These are phyloP conservation scores for Pseudevernia furfuracea DNA, from an alignment of 495 filamentous ascomycete genomes.

Conservation along the genomic window DNA sequence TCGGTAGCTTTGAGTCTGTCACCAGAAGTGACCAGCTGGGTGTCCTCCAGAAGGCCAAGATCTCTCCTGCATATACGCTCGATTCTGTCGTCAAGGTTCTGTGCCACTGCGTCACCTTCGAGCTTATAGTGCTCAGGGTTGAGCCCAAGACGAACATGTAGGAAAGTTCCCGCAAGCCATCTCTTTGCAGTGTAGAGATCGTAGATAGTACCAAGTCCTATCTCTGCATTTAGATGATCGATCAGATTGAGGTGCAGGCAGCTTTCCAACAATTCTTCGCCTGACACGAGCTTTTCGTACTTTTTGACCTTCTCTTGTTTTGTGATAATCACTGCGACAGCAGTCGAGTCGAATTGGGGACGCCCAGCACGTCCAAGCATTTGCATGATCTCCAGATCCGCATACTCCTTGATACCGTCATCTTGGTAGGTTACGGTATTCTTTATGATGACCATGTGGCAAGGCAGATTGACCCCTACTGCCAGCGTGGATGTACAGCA, in stretches of 20 bases:
- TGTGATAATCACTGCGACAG: slow-evolving; percentile 82
- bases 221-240: slow-evolving; percentile 91
- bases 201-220: slow-evolving; percentile 73
- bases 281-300: slow-evolving; percentile 79
- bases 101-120: slow-evolving; percentile 46
- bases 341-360: slow-evolving; percentile 85
- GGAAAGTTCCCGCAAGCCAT: slow-evolving; percentile 84
- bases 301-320: slow-evolving; percentile 54
- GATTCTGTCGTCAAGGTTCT: slow-evolving; percentile 59
- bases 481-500: slow-evolving; percentile 94
- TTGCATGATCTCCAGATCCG: slow-evolving; percentile 93
- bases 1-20: slow-evolving; percentile 56
- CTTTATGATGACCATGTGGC: slow-evolving; percentile 88
- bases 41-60: slow-evolving; percentile 58
- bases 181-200: slow-evolving; percentile 61
- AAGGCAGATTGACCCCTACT: slow-evolving; percentile 88
- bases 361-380: slow-evolving; percentile 93
- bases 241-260: slow-evolving; percentile 79
- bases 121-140: slow-evolving; percentile 78
- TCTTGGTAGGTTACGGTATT: slow-evolving; percentile 71
- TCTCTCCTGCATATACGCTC: slow-evolving; percentile 76
- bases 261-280: slow-evolving; percentile 79
- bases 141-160: slow-evolving; percentile 71
- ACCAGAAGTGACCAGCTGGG: slow-evolving; percentile 45
- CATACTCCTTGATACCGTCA: slow-evolving; percentile 63